A percentile compares a stretch with the other conserved stretches of the same genome.
Evolutionary conservation across 257 asterid species (phyloP).

Genomic region (Solanum paucissectum): DNA sequence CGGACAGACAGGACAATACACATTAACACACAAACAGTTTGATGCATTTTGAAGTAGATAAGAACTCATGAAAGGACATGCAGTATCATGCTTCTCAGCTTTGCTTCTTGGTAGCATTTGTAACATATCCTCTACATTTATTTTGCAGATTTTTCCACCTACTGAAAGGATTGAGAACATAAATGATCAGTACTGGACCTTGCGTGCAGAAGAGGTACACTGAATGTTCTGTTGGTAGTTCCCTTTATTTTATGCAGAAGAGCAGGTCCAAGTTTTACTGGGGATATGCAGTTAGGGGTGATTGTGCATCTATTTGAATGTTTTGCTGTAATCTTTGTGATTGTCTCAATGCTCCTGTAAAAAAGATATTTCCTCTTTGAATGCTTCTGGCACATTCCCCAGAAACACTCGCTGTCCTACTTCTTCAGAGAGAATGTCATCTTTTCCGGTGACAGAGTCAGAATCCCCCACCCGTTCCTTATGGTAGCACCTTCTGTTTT

Average conservation of each 20-base stretch:
- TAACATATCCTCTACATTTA: not conserved
- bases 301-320: not conserved
- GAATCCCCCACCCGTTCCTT: not conserved
- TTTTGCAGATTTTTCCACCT: conserved; percentile 47
- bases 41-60: not conserved
- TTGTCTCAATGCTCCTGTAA: not conserved
- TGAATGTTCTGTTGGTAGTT: not conserved
- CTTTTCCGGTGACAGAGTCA: not conserved
- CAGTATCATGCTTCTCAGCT: not conserved
- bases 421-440: not conserved
- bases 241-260: not conserved
- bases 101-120: not conserved
- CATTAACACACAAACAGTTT: not conserved
- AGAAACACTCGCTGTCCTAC: not conserved
- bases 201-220: conserved; percentile 55
- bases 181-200: conserved; percentile 49
- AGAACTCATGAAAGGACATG: not conserved
- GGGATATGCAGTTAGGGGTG: not conserved
- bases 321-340: not conserved
- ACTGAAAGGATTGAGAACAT: conserved; percentile 47
- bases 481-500: not conserved
- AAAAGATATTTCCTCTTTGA: not conserved
- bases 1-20: not conserved
- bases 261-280: not conserved
- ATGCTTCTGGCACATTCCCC: not conserved